Evolutionary conservation across 1,284 basidiomycete species (phyloP), one percentile per base, ranked within the genome.

Genomic region (Stereum hirsutum): DNA sequence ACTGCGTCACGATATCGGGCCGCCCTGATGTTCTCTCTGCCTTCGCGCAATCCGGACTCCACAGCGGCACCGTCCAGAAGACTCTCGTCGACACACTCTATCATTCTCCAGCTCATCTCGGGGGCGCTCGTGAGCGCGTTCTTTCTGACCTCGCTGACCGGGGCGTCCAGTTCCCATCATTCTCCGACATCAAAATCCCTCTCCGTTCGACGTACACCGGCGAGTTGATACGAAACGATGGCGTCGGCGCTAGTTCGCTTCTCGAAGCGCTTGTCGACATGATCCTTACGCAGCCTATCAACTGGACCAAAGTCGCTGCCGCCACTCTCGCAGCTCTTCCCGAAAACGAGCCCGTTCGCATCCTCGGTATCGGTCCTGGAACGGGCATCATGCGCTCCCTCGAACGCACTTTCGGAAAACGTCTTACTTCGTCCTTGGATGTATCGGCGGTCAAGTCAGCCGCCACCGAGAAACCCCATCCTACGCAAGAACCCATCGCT

Each of bases 331-430:
- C 33, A 43, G 54, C 41, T 45, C 53, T 27, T 32, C 61, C 63
- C 6, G 27, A 44, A 3, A n/a, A n/a, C n/a, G 37, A 47, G 41
- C 42, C 43, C 15, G 51, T 72, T 21, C 58, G 55, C 26, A 44
- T 78, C n/a, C 43, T 78, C 34, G 78, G 79, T 48, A 51, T 80
- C 36, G 81, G 78, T 12, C 76, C 77, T 21, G 74, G 77, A 26
- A 55, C 61, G 20, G 66, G 70, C 5, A 49, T 75, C 14, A 53
- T 65, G 30, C 65, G 68, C 19, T 61, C 59, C 34, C 48, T 71
- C 44, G 64, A 71, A 51, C 59, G 63, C 41, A 52, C 52, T 1
- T 52, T 72, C 30, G 54, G 62, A 25, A 48, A 46, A 19, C n/a
- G n/a, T n/a, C 44, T 45, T 15, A 51, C 57, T 31, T 37, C 63